Evolutionary conservation across 169 alveolate species (phyloP).

Genomic region (Theileria orientalis): DNA sequence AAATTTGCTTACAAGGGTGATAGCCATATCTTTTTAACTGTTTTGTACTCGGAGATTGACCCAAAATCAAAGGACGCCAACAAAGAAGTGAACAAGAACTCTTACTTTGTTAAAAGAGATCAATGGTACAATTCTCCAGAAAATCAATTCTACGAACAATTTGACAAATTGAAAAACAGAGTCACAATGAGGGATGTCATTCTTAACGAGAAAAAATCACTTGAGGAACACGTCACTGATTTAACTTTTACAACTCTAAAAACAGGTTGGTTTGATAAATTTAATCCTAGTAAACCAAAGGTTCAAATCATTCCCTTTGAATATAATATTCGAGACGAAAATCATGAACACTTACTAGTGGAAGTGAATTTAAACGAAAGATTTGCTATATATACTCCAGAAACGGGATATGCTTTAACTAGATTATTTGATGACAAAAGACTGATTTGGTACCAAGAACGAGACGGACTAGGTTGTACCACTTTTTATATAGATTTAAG

Average conservation of each 20-base stretch:
- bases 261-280: not conserved
- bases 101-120: slow-evolving; percentile 4
- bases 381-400: slow-evolving; percentile 1
- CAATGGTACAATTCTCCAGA: not conserved
- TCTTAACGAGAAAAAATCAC: slow-evolving; percentile 5
- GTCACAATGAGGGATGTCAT: slow-evolving; percentile 4
- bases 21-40: not conserved
- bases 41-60: not conserved
- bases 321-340: slow-evolving; percentile 1
- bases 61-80: not conserved
- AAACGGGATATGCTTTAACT: not conserved
- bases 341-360: not conserved
- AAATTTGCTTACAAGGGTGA: slow-evolving; percentile 6
- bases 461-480: slow-evolving; percentile 10
- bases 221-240: not conserved
- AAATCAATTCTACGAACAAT: not conserved
- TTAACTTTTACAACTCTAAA: not conserved
- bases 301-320: not conserved
- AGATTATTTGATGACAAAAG: not conserved
- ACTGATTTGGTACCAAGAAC: slow-evolving; percentile 10
- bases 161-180: not conserved
- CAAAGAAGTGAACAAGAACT: not conserved
- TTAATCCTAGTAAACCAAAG: not conserved
- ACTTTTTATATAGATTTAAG: slow-evolving; percentile 8
- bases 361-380: not conserved